Percentiles rank a stretch among this genome's conserved stretches.
Conservation (phyloP, 2,329 filamentous ascomycete species). For the Aspergillus amoenus region DNA sequence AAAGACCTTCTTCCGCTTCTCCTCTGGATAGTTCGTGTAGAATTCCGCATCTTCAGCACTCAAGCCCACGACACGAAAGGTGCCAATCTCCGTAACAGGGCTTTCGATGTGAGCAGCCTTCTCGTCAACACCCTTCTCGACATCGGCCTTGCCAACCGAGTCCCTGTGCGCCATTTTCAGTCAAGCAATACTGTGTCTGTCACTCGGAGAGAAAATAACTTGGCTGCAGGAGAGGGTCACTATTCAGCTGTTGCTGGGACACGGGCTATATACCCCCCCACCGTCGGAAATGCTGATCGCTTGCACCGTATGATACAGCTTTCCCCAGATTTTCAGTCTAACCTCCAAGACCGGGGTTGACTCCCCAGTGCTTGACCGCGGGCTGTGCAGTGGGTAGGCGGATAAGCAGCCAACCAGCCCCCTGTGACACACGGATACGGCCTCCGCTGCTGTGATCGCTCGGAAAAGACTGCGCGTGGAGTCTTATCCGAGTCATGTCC, state of each 20-base stretch:
- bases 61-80: slow-evolving; percentile 5
- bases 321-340: not conserved
- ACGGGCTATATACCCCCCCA: no score
- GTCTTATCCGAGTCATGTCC: not conserved
- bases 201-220: no score
- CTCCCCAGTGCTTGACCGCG: not conserved
- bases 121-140: not conserved
- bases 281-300: no score
- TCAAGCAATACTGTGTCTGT: not conserved
- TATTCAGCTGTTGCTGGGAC: no score
- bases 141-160: no score
- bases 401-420: not conserved
- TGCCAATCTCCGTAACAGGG: slow-evolving; percentile 2
- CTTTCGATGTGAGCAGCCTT: slow-evolving; percentile 1
- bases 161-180: no score
- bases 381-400: not conserved
- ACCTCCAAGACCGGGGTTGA: not conserved
- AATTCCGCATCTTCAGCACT: slow-evolving; percentile 5
- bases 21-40: slow-evolving; percentile 1
- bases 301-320: not conserved
- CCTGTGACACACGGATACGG: not conserved
- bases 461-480: not conserved
- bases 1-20: slow-evolving; percentile 7
- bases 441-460: not conserved
- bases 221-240: no score